A percentile compares a stretch with the other conserved stretches of the same genome.
Evolutionary conservation across 768 basidiomycete genomes (phyloP).

Genomic region (Hortiboletus campestris): DNA sequence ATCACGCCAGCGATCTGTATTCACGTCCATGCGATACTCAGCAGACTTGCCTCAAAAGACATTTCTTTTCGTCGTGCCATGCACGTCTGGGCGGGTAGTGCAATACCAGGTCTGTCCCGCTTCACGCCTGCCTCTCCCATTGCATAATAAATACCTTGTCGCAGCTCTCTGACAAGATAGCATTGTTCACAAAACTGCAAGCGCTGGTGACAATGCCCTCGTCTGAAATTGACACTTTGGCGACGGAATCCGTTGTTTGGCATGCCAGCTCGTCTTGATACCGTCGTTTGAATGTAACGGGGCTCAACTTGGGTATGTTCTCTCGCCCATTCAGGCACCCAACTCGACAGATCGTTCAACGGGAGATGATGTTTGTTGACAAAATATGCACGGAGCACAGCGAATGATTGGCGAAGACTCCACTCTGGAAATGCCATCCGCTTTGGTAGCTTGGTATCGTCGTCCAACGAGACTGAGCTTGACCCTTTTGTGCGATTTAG

Average conservation of each 20-base stretch:
- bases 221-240: conserved; percentile 13
- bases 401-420: no score
- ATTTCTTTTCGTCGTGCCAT: conserved; percentile 72
- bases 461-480: no score
- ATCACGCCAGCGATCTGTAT: not conserved
- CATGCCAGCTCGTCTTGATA: not conserved
- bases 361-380: not conserved
- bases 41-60: conserved; percentile 43
- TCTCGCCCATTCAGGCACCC: not conserved
- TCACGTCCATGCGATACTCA: not conserved
- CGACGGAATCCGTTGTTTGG: conserved; percentile 5
- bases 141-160: not conserved
- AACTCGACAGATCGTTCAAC: no score
- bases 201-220: conserved; percentile 22
- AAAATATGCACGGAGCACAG: not conserved
- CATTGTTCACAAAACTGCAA: conserved; percentile 39
- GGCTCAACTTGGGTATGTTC: not conserved
- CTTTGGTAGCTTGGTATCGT: no score
- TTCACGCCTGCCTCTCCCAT: not conserved
- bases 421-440: no score
- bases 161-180: conserved; percentile 46
- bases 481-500: no score
- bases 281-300: not conserved
- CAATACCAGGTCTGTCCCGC: conserved; percentile 57
- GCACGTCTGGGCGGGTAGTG: conserved; percentile 73